phyloP scores from a whole-genome alignment of 768 basidiomycete species.

The Rhodosporidiobolus sp. region DNA sequence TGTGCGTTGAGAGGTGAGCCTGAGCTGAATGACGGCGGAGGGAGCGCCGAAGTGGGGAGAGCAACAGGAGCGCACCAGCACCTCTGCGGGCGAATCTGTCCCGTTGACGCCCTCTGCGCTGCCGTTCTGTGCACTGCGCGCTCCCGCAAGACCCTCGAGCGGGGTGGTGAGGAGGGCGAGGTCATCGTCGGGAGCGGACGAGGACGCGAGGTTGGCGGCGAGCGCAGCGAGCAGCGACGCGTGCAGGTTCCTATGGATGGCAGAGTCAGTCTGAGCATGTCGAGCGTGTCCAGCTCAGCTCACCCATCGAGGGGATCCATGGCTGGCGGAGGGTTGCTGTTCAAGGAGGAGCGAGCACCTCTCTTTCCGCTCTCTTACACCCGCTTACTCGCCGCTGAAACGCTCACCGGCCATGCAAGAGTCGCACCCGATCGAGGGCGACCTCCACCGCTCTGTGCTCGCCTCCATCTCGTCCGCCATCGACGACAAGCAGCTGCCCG shows the following conservation, averaged over 20 bases:
- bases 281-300: neutral
- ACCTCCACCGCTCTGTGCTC: neutral
- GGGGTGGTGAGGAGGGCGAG: conserved; percentile 18
- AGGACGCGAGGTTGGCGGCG: conserved; percentile 33
- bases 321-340: neutral
- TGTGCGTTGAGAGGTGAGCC: neutral
- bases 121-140: neutral
- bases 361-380: neutral
- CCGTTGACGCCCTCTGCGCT: neutral
- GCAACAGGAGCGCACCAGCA: conserved; percentile 10
- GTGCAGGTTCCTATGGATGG: conserved; percentile 26
- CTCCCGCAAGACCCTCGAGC: neutral
- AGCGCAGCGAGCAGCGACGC: conserved; percentile 25
- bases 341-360: neutral
- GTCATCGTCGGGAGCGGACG: neutral
- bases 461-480: neutral
- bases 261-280: neutral
- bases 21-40: conserved; percentile 4
- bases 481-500: neutral
- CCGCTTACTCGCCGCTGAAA: neutral
- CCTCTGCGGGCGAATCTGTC: neutral
- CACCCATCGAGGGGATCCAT: conserved; percentile 20
- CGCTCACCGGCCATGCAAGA: neutral
- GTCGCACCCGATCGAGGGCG: neutral
- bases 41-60: conserved; percentile 14